Base-by-base conservation (phyloP, 495 filamentous ascomycete species). In the Daldinia grandis region DNA sequence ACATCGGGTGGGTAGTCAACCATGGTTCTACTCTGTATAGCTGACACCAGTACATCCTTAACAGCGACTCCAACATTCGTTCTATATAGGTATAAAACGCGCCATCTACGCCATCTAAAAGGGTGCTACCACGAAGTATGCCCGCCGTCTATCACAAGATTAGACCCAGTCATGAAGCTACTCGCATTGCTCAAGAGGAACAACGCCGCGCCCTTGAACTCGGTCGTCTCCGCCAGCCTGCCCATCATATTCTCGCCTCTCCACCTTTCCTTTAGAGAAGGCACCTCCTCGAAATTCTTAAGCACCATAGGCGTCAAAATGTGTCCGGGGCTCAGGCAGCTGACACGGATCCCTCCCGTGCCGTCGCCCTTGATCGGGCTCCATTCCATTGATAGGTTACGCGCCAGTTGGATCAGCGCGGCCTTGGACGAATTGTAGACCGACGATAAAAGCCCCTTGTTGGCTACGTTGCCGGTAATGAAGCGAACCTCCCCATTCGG, bases 331-430 rank as follows among this genome's bases (percentile, higher is more conserved):
- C 87, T 88, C 4, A 92, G 78, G 27, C 79, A 84, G 66, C 92
- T 93, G 9, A 92, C 89, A 0, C 90, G 81, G 62, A 93, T 90
- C 0, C 89, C 87, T 28, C 88, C 85, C 1, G 47, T 68, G 27
- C 79, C 78, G 19, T 81, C 78, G 27, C 74, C 61, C 44, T 73
- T 17, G 44, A 79, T 74, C 10, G 83, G 81, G 10, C 87, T 90
- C 90, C 90, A 92, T 75, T 92, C 90, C 86, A 91, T 91, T 6
- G 90, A 88, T 58, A 92, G 76, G 51, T 84, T 90, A 17, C 89
- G 81, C 1, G 83, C 81, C 4, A 92, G 76, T 76, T 92, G 89
- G 35, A 91, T 86, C 3, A 92, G 85, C 0, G 89, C 89, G 0
- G 90, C 90, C 71, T 92, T 92, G 38, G 85, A 88, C 1, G 85